Base-by-base conservation (phyloP, 345 rosid genomes). In the Combretum micranthum region DNA sequence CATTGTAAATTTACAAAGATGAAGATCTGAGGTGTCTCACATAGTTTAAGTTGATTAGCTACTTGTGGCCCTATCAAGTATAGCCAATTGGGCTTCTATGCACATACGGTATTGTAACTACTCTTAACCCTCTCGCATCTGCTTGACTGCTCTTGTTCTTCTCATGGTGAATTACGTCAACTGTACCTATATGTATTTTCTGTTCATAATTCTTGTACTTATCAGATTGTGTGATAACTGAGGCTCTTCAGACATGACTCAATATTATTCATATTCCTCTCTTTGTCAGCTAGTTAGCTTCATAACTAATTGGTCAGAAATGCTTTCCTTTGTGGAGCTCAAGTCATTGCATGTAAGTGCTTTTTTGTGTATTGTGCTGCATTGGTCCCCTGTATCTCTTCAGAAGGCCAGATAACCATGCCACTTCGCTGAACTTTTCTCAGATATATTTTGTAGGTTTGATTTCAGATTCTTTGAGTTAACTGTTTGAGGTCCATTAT, bases 1-100 rank as follows among this genome's bases (percentile, higher is more conserved):
- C 77, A 68, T 69, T 83, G 85, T 83, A 83, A 56, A 77, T 83
- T 67, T 64, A 71, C 70, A 79, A 67, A 80, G 73, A 80, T 74
- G 55, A 68, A 70, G 64, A 73, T 67, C 58, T 71, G 67, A 65
- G 71, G 68, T 61, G 42, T 63, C 62, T 75, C 56, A 69, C 72
- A 67, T 64, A 72, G 70, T 52, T 70, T 63, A 70, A 58, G 77
- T 61, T 66, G 67, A 55, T 65, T 72, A 64, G 67, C 47, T 60
- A 64, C 66, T 62, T 69, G 71, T 59, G 65, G 64, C 66, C 62
- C 63, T 82, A 79, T 77, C 79, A 79, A 79, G 73, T 64, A 68
- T 67, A 71, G 70, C 71, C 72, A 57, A 70, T 66, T 71, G 77
- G 75, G 75, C 69, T 61, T 48, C 59, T 66, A 60, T 72, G 77